Base-by-base conservation (phyloP, 805 yeast genomes). In the Candida lessepsii region DNA sequence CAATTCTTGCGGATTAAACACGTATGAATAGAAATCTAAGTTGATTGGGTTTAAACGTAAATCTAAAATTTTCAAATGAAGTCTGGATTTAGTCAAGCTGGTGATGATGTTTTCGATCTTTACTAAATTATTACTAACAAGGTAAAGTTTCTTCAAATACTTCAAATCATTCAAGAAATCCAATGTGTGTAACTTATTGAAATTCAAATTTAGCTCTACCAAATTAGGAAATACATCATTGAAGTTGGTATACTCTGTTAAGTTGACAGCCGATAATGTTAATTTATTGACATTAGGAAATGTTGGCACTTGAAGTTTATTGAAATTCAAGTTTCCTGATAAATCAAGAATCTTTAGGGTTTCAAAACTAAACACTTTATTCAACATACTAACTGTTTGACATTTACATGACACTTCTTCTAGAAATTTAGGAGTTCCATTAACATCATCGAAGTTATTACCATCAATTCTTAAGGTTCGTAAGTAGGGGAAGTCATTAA, bases 41-140 rank as follows among this genome's bases (percentile, higher is more conserved):
- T 70, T 75, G 19, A 75, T 44, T 11, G 78, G 73, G 46, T 77
- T 77, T 40, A 76, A 67, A 26, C 81, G 59, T 35, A 75, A 41
- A 51, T 77, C 83, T 13, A 77, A 49, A 7, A 64, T 56, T 40
- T 52, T 58, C 45, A 77, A 49, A 3, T 59, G 50, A 3, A 44
- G 37, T 30, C 78, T 52, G 0, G 62, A 48, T 0, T 57, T 59
- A 3, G 58, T 48, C 21, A 65, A 45, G 2, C 66, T 57, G 3
- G 53, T 48, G 8, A 76, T 46, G 1, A 72, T 45, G 9, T 49
- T 51, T 26, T 60, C 66, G 4, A 69, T 53, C 21, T 56, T 60
- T 5, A 49, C 37, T n/a, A 77, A 49, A 27, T 65, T 60, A 47
- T 77, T 77, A 44, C 80, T 73, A 11, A 77, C 60, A 32, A 75